Percentiles rank a stretch among this genome's conserved stretches.
These are phyloP conservation scores for Gaertneriomyces semiglobifer DNA, from an alignment of 192 early-diverging fungal species.

Conservation along the genomic window DNA sequence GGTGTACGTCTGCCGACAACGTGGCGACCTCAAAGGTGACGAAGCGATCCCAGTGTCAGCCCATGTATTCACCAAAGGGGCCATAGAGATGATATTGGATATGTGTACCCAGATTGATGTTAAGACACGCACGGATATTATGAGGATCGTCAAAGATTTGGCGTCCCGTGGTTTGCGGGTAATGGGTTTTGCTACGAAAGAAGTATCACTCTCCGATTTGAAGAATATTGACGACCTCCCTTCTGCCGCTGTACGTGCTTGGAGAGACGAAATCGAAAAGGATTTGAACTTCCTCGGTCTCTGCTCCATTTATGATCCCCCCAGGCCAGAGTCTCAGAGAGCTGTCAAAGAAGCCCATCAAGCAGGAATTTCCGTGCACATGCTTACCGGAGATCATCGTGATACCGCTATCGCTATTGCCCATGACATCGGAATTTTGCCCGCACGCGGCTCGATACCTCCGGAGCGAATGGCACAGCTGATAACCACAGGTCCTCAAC, in stretches of 20 bases:
- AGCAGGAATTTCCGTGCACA: slow-evolving; percentile 73
- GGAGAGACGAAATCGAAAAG: slow-evolving; percentile 9
- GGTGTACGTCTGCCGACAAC: slow-evolving; percentile 18
- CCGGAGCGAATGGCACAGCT: not conserved
- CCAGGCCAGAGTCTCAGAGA: slow-evolving; percentile 63
- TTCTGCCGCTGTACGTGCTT: not conserved
- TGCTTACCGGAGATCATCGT: slow-evolving; percentile 81
- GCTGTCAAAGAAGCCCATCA: slow-evolving; percentile 57
- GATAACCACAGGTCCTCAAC: slow-evolving; percentile 29
- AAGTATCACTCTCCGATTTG: not conserved
- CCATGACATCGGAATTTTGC: slow-evolving; percentile 72
- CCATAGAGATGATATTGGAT: not conserved
- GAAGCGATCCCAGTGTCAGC: not conserved
- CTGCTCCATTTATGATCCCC: slow-evolving; percentile 76
- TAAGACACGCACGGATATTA: not conserved
- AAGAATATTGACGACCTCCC: slow-evolving; percentile 23
- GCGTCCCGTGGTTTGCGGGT: slow-evolving; percentile 13
- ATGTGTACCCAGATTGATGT: not conserved
- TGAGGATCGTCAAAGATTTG: not conserved
- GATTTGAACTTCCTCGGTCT: slow-evolving; percentile 68
- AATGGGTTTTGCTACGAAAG: not conserved
- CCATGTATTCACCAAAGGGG: slow-evolving; percentile 10
- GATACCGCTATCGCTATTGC: slow-evolving; percentile 79
- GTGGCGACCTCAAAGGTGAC: not conserved
- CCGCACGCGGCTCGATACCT: not conserved